Base-by-base conservation (phyloP, 805 yeast species). In the Myxozyma nipponensis region DNA sequence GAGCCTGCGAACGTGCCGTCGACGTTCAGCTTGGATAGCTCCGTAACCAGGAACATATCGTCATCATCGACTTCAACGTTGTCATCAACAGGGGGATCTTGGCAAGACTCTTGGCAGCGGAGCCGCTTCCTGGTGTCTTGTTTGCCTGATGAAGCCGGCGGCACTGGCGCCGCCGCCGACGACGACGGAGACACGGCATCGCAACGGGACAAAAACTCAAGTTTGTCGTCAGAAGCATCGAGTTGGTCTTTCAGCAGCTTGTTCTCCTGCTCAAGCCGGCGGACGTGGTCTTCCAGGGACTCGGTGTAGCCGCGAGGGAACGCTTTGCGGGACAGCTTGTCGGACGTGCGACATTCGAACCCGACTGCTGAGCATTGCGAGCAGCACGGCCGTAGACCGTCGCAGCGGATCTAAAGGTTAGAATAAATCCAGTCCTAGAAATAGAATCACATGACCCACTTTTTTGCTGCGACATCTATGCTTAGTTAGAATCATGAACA, bases 281-380 rank as follows among this genome's bases (percentile, higher is more conserved):
- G 73, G n/a, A 89, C 82, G 44, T 95, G 72, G 62, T 87, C 95
- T 64, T 89, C 97, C 47, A 89, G 67, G 1, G 89, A 82, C 68
- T 89, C 96, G 0, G 96, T 89, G 62, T 89, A 89, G 0, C 96
- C 96, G 64, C 95, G 76, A 0, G 96, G 96, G 62, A 83, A 89
- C 0, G 95, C 91, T 56, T 90, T 73, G 50, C 96, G 75, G 0
- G 90, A 78, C n/a, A 89, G 72, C 59, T 84, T 83, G 64, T 89
- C 96, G 17, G 90, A 82, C n/a, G 87, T 84, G 49, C 83, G 83
- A 67, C 97, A 89, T 56, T 86, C 91, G 50, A 89, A 77, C 2
- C 96, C 96, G 2, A 86, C 93, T 4, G 81, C 76, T 10, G 80
- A 82, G 72, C 97, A 89, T 52, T 85, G 84, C 0, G 91, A 78